Evolutionary conservation across 306 rosid genomes (phyloP).

Genomic region (Fragaria ananassa): DNA sequence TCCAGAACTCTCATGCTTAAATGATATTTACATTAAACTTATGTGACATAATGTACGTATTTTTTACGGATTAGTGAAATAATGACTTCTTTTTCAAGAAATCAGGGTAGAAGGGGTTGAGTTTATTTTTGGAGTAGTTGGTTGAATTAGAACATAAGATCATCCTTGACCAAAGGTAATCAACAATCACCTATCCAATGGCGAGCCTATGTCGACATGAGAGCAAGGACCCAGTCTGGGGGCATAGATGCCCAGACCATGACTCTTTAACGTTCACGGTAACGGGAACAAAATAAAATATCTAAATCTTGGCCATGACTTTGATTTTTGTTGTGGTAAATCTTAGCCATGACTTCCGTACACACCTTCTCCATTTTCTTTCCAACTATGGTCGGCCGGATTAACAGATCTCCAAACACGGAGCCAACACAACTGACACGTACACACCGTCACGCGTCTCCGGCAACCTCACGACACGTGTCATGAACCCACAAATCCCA

Average conservation of each 20-base stretch:
- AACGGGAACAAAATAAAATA: not conserved
- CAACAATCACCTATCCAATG: too few relatives aligned
- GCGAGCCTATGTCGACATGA: not conserved
- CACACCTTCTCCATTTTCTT: not conserved
- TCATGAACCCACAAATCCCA: not conserved
- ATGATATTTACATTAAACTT: too few relatives aligned
- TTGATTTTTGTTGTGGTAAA: too few relatives aligned
- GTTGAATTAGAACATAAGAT: too few relatives aligned
- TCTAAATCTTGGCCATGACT: not conserved
- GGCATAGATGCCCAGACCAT: not conserved
- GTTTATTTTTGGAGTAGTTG: too few relatives aligned
- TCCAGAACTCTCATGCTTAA: too few relatives aligned
- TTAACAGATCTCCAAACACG: not conserved
- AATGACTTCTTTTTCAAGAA: too few relatives aligned
- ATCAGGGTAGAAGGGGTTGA: too few relatives aligned
- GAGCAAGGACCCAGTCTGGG: not conserved
- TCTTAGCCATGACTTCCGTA: not conserved
- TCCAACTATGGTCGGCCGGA: not conserved
- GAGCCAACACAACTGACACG: slow-evolving; percentile 8
- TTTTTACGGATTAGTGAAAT: too few relatives aligned
- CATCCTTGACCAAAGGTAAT: too few relatives aligned
- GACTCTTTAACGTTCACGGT: not conserved
- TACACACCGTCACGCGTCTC: not conserved
- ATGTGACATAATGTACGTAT: too few relatives aligned
- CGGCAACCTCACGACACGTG: not conserved